Evolutionary conservation across 768 basidiomycete genomes (phyloP).

Genomic region (Austroboletus eburneus): DNA sequence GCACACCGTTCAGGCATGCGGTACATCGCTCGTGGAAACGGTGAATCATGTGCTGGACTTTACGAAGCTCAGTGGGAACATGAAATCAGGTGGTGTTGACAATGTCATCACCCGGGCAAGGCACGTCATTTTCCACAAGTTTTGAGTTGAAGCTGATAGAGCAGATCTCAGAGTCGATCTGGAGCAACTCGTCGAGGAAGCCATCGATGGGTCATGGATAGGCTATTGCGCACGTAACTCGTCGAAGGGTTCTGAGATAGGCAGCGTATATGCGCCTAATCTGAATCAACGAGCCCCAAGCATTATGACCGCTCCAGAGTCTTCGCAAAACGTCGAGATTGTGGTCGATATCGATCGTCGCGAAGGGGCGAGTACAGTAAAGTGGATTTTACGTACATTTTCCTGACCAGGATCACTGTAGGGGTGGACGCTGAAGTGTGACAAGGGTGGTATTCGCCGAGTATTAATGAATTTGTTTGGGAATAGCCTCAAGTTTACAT

Average conservation of each 20-base stretch:
- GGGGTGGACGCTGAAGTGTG: slow-evolving; percentile 86
- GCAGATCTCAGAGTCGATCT: slow-evolving; percentile 54
- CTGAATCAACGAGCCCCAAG: slow-evolving; percentile 42
- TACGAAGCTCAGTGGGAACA: slow-evolving; percentile 87
- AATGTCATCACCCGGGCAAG: slow-evolving; percentile 66
- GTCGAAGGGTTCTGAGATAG: slow-evolving; percentile 74
- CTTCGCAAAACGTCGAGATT: slow-evolving; percentile 66
- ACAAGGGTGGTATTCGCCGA: slow-evolving; percentile 88
- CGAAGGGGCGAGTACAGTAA: slow-evolving; percentile 46
- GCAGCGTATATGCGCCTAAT: slow-evolving; percentile 85
- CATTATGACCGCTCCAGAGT: slow-evolving; percentile 32
- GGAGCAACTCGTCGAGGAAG: slow-evolving; percentile 81
- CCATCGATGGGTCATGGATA: slow-evolving; percentile 92
- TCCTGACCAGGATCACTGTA: slow-evolving; percentile 28
- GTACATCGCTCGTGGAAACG: slow-evolving; percentile 92
- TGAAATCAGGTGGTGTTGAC: slow-evolving; percentile 73
- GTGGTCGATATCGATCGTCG: slow-evolving; percentile 81
- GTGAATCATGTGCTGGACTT: slow-evolving; percentile 97
- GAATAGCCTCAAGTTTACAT: slow-evolving; percentile 90
- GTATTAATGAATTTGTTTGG: slow-evolving; percentile 94
- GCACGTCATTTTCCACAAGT: slow-evolving; percentile 39
- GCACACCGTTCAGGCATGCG: slow-evolving; percentile 91
- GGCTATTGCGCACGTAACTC: slow-evolving; percentile 81
- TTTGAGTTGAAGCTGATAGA: neutral
- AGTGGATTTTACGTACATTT: neutral